Base-by-base conservation (phyloP, 306 rosid species). In the Arachis stenosperma region DNA sequence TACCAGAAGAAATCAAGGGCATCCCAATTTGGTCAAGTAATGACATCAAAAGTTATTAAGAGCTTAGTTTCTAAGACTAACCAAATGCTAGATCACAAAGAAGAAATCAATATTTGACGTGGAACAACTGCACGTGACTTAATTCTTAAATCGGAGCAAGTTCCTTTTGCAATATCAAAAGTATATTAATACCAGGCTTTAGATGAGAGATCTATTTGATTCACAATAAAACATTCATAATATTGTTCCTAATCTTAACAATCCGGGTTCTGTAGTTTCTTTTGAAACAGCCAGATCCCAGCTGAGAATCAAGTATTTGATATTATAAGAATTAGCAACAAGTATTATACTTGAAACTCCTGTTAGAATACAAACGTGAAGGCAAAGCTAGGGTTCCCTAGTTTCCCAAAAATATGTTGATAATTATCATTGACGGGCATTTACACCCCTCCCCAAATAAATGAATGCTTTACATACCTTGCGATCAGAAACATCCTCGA, bases 401-500 rank as follows among this genome's bases (percentile, higher is more conserved):
- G 55, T 66, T 66, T 63, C 70, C 72, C 74, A 65, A 75, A 78
- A 64, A 69, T 59, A 61, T 69, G 65, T 22, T 41, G 73, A 52
- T 12, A 70, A 67, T 50, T 46, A 48, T 41, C 33, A 48, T 15
- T 22, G 27, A 22, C 27, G 27, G 27, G 27, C 27, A 22, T 22
- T 22, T 22, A 22, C 27, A 22, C 67, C 47, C 44, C 65, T 8
- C 65, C 63, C 41, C 79, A 42, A 76, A 73, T 22, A 62, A 56
- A 41, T 11, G 48, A 61, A 55, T 30, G 58, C 44, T 53, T 65
- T 47, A 30, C 37, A 67, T 84, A 91, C 97, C 97, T 86, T 88
- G 86, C 78, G 41, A 72, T 82, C 83, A 27, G 92, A 84, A 78
- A 94, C 87, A 85, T 94, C 97, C 85, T 94, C 97, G 71, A 91